These are phyloP conservation scores for Physcomitrellopsis africana DNA, from an alignment of 225 moss, liverwort and hornwort species.

Conservation along the genomic window DNA sequence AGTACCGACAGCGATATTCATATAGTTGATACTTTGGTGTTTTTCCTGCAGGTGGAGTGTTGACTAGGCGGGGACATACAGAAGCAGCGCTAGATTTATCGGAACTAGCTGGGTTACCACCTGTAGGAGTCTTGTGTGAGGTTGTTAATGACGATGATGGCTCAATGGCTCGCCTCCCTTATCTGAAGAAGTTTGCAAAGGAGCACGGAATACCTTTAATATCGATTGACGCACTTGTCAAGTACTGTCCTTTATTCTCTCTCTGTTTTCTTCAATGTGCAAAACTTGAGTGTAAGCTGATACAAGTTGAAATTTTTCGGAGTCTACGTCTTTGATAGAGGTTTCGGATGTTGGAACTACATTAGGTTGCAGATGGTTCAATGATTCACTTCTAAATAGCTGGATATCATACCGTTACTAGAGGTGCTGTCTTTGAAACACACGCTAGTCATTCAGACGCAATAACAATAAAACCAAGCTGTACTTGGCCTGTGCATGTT, in stretches of 20 bases:
- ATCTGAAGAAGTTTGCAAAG: constrained; percentile 71
- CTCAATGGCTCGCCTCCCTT: constrained; percentile 79
- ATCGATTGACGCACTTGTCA: constrained; percentile 89
- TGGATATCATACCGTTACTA: not conserved
- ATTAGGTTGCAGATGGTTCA: constrained; percentile 10
- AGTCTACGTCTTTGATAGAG: not conserved
- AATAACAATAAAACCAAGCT: not conserved
- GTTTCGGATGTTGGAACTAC: not conserved
- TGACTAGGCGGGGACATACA: constrained; percentile 92
- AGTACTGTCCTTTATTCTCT: constrained; percentile 51
- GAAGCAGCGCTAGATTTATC: constrained; percentile 90
- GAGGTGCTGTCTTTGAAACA: not conserved
- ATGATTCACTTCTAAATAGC: not conserved
- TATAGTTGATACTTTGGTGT: not conserved
- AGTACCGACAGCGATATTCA: constrained; percentile 9
- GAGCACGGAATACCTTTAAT: constrained; percentile 69
- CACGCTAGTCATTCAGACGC: constrained; percentile 13
- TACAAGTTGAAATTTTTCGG: too few species aligned
- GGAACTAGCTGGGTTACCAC: constrained; percentile 74
- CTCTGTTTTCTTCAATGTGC: constrained; percentile 4
- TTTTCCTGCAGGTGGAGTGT: constrained; percentile 64
- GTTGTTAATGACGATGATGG: constrained; percentile 81
- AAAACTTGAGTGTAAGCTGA: constrained; percentile 12
- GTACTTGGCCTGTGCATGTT: not conserved
- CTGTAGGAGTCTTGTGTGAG: constrained; percentile 90